phyloP scores from a whole-genome alignment of 257 asterid genomes.

The Plantago major region DNA sequence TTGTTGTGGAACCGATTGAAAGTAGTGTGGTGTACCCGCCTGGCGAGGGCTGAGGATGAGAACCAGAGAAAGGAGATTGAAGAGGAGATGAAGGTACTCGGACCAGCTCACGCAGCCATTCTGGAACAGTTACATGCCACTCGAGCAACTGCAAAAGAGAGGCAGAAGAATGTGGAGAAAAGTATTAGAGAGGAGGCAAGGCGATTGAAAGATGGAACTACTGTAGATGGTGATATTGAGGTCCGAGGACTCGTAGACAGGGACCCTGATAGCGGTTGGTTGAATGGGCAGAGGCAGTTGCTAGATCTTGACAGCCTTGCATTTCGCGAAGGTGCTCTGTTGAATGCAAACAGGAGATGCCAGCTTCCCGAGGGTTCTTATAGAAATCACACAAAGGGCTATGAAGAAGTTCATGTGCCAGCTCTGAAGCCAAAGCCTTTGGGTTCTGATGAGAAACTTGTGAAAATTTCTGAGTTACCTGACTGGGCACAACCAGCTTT shows the following conservation, averaged over 20 bases:
- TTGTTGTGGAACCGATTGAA: constrained; percentile 47
- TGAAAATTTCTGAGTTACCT: constrained; percentile 46
- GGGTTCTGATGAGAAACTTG: constrained; percentile 35
- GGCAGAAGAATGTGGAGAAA: constrained; percentile 52
- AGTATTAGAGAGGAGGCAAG: constrained; percentile 63
- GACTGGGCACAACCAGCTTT: constrained; percentile 64
- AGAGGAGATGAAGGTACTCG: constrained; percentile 51
- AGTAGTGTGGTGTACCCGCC: constrained; percentile 56
- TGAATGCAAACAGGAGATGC: constrained; percentile 54
- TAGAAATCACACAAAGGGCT: constrained; percentile 50
- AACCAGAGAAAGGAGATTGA: constrained; percentile 52
- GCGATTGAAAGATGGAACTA: constrained; percentile 44
- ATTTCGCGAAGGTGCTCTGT: constrained; percentile 52
- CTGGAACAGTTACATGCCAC: constrained; percentile 62
- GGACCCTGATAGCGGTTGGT: constrained; percentile 57
- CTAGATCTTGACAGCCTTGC: constrained; percentile 53
- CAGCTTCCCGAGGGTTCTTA: constrained; percentile 56
- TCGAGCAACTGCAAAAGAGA: constrained; percentile 57
- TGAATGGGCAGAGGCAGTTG: constrained; percentile 50
- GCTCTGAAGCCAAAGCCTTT: constrained; percentile 53
- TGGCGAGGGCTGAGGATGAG: constrained; percentile 56
- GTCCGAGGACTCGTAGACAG: constrained; percentile 34
- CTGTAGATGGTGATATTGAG: constrained; percentile 44
- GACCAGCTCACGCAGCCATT: constrained; percentile 41
- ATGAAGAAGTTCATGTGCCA: constrained; percentile 63